Evolutionary conservation across 306 rosid species (phyloP), one percentile per base, ranked within the genome.

Genomic region (Quercus aquifolioides): DNA sequence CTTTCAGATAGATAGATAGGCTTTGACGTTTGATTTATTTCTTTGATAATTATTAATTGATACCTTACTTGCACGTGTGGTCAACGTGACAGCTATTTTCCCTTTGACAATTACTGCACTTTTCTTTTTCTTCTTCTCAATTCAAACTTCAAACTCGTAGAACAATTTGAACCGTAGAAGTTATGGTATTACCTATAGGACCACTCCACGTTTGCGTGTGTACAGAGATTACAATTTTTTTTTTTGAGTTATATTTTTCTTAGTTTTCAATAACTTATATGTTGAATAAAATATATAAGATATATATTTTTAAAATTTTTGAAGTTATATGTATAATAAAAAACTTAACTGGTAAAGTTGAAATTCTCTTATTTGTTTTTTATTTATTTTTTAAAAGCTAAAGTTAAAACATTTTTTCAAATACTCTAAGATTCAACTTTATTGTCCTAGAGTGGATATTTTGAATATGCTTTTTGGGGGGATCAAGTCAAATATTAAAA

Each of bases 51-150:
- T n/a, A n/a, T n/a, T n/a, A n/a, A n/a, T 41, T 21, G 52, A 33
- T 77, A 20, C 38, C 31, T 84, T 73, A 51, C 85, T 84, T 74
- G 85, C 85, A 80, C 80, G 77, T 80, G 84, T 84, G 82, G 79
- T 77, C 84, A 76, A 77, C 25, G 19, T 41, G 52, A 18, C 51
- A n/a, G 12, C 23, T 14, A 1, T 31, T 38, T n/a, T 17, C 43
- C 11, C 19, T 6, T 38, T 33, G 15, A 52, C 12, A 23, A 11
- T 72, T 25, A 1, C 19, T 13, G 21, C 11, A 41, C 11, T 20
- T 35, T 43, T 4, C n/a, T 49, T 11, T 17, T 18, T 4, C 71
- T 11, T 7, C 3, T 12, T 15, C 13, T 19, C 54, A 49, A 49
- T 10, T 58, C 31, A 14, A 3, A 43, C 31, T 55, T 51, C 15